Evolutionary conservation across 257 asterid species (phyloP).

Genomic region (Jacaranda mimosifolia): DNA sequence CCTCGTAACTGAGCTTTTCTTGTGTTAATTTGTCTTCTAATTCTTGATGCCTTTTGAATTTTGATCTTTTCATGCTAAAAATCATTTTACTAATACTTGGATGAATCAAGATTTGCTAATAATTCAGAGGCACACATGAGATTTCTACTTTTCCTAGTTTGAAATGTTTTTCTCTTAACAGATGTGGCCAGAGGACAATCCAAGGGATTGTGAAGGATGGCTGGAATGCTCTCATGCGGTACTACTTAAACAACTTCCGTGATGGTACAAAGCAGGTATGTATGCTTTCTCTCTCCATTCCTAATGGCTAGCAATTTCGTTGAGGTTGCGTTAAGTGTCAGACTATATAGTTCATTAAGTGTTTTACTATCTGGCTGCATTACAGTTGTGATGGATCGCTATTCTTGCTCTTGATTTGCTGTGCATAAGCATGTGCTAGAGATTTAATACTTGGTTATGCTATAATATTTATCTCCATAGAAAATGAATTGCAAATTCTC

Average conservation of each 20-base stretch:
- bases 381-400: conserved; percentile 20
- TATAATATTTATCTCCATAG: background rate
- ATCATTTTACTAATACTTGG: background rate
- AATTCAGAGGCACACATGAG: conserved; percentile 1
- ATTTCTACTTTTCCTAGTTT: conserved; percentile 8
- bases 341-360: no score
- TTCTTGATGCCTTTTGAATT: background rate
- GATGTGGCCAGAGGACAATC: conserved; percentile 85
- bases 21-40: background rate
- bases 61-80: conserved; percentile 10
- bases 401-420: conserved; percentile 11
- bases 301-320: conserved; percentile 20
- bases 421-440: background rate
- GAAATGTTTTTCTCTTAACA: conserved; percentile 36
- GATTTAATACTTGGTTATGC: conserved; percentile 1
- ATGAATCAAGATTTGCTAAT: background rate
- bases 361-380: conserved; percentile 13
- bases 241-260: conserved; percentile 92
- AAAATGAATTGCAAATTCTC: background rate
- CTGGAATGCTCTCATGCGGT: conserved; percentile 88
- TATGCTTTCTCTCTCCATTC: conserved; percentile 40
- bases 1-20: background rate
- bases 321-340: conserved; percentile 3
- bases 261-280: conserved; percentile 98
- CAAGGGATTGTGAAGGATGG: conserved; percentile 91